Evolutionary conservation across 202 grass and related monocot genomes (phyloP), one percentile per base, ranked within the genome.

Genomic region (Schoenoplectus tabernaemontani): DNA sequence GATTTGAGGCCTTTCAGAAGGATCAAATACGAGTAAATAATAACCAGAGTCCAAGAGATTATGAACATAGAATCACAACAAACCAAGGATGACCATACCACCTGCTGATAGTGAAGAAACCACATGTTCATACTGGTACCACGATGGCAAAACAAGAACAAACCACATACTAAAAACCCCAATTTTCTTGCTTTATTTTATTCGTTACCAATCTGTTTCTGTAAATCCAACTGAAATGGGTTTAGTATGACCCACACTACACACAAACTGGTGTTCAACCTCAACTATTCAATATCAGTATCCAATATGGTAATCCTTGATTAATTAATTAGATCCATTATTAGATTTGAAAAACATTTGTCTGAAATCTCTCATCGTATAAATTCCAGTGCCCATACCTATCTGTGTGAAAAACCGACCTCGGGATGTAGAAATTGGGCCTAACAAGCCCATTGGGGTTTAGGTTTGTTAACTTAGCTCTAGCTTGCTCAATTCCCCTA

Each of bases 321-420:
- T n/a, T n/a, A n/a, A n/a, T n/a, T n/a, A n/a, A n/a, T n/a, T n/a
- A n/a, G n/a, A n/a, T n/a, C n/a, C n/a, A n/a, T 61, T 47, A 84
- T 90, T 82, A 98, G 68, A 98, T 98, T 69, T 92, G 86, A 38
- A 94, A 98, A 37, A 98, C 83, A 77, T 90, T 94, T 78, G 91
- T 98, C 79, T 94, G 88, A 81, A 98, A 94, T 64, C 95, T 94
- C 78, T 94, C 95, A 2, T 97, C 89, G 2, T 97, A 97, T 39
- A 97, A 74, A 61, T 90, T 85, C 95, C 91, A 92, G 81, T 94
- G 95, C 19, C 91, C 89, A 9, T 97, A 90, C 69, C 91, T 94
- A 19, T 82, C 89, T 4, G 89, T 88, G 65, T 90, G 91, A 82
- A 90, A 98, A 60, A 87, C 85, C 3, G 95, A 98, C 56, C 88